Base-by-base conservation (phyloP, 352 stramenopile species). In the Phytophthora idaei region DNA sequence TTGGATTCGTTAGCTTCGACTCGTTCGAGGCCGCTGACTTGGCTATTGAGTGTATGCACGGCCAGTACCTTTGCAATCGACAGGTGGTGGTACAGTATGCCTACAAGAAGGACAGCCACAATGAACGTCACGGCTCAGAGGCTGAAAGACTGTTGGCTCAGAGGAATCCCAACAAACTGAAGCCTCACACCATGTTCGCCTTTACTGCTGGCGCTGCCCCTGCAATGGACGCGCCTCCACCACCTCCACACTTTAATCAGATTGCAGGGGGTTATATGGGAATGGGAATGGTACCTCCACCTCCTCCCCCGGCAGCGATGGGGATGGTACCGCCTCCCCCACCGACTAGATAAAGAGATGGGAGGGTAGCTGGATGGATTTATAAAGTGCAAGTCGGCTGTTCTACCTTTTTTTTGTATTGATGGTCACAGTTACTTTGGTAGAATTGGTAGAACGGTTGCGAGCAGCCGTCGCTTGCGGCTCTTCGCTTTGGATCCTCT, bases 31-130 rank as follows among this genome's bases (percentile, higher is more conserved):
- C 97, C 0, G 90, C 93, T 8, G 98, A 99, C 74, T 82, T 98
- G 17, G 98, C 98, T 11, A 99, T 99, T 73, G 97, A 99, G 76
- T 99, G 95, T 76, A 99, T 99, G 98, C 96, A 99, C 79, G 93
- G 93, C 49, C 97, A 99, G 78, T 99, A 96, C 74, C 78, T 99
- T 46, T 98, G 95, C 74, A 99, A 99, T 74, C 81, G 97, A 6
- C 95, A 98, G 70, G 98, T 99, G 67, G 85, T 97, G 36, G 97
- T 99, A 9, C 94, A 99, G 76, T 99, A 99, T 81, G 97, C 97
- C 9, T 99, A 98, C 80, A 99, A 99, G 81, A 99, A 99, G 71
- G 97, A 98, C 68, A 96, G 87, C 47, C 81, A 95, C 42, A 90
- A 93, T 36, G 95, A 98, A 65, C 81, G 95, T 25, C 95, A 98